A percentile compares a stretch with the other conserved stretches of the same genome.
These are phyloP conservation scores for Gastrolobium villosum DNA, from an alignment of 306 rosid genomes.

Conservation along the genomic window DNA sequence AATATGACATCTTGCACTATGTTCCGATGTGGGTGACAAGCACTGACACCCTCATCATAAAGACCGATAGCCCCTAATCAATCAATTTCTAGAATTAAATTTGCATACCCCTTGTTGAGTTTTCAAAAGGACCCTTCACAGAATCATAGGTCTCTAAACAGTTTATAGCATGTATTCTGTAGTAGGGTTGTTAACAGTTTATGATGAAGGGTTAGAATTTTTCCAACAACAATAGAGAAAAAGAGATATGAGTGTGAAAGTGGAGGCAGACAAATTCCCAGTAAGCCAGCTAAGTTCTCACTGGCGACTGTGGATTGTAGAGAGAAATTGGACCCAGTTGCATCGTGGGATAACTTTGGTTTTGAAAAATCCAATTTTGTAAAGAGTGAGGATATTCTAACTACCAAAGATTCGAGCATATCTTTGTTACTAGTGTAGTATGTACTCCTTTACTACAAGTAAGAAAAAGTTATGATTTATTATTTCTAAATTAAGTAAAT, in stretches of 20 bases:
- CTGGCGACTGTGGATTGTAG: constrained; percentile 58
- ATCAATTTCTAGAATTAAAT: background rate
- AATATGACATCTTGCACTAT: no score
- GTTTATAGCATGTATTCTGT: background rate
- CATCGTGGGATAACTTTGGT: constrained; percentile 69
- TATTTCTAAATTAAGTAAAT: no score
- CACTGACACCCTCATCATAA: constrained; percentile 7
- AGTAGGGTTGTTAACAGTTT: no score
- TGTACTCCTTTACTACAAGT: no score
- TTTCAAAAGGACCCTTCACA: background rate
- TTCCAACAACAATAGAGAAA: no score
- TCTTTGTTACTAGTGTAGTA: no score
- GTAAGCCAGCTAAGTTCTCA: constrained; percentile 65
- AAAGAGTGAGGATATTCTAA: no score
- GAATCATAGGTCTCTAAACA: background rate
- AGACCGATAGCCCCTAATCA: background rate
- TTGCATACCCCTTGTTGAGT: constrained; percentile 7
- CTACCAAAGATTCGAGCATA: no score
- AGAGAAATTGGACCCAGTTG: constrained; percentile 63
- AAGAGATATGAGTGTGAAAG: constrained; percentile 53
- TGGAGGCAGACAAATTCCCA: constrained; percentile 52
- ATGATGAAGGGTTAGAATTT: constrained; percentile 62
- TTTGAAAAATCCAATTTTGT: no score
- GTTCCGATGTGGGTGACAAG: background rate
- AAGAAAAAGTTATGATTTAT: no score